Conservation (phyloP, 73 alveolate genomes). For the Paramecium caudatum region DNA sequence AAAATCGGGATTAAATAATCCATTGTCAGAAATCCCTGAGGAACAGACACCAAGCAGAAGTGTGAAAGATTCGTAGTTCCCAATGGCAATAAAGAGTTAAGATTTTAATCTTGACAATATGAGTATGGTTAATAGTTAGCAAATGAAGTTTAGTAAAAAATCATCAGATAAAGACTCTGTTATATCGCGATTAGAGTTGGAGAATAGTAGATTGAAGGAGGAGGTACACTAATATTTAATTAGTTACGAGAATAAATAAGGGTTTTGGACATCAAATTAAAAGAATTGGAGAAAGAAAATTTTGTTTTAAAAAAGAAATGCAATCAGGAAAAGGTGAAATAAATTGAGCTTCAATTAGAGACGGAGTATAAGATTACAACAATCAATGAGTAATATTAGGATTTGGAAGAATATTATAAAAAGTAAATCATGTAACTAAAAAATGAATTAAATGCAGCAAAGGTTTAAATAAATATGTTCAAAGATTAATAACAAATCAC, state of each 20-base stretch:
- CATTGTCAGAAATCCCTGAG: slow-evolving; percentile 56
- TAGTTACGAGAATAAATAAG: slow-evolving; percentile 11
- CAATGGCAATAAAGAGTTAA: too few relatives aligned
- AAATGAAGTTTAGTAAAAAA: slow-evolving; percentile 47
- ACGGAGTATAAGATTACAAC: slow-evolving; percentile 30
- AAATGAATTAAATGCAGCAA: slow-evolving; percentile 7
- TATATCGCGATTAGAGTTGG: slow-evolving; percentile 34
- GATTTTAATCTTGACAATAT: slow-evolving; percentile 51
- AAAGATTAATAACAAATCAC: not conserved
- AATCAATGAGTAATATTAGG: not conserved
- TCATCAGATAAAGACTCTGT: slow-evolving; percentile 15
- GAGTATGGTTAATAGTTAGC: slow-evolving; percentile 60
- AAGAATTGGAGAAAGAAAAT: slow-evolving; percentile 53
- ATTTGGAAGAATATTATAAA: slow-evolving; percentile 10
- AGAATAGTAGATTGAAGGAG: slow-evolving; percentile 33
- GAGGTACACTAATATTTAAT: not conserved
- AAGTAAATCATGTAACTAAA: not conserved
- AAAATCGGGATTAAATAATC: not conserved
- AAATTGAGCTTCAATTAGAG: slow-evolving; percentile 30
- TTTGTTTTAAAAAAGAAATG: not conserved
- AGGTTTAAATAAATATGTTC: not conserved
- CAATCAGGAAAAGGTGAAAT: slow-evolving; percentile 53
- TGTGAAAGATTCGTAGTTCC: too few relatives aligned
- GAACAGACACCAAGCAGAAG: slow-evolving; percentile 71
- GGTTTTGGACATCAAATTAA: not conserved